These are phyloP conservation scores for Cymbopogon citratus DNA, from an alignment of 176 grass and related monocot species.

Conservation along the genomic window DNA sequence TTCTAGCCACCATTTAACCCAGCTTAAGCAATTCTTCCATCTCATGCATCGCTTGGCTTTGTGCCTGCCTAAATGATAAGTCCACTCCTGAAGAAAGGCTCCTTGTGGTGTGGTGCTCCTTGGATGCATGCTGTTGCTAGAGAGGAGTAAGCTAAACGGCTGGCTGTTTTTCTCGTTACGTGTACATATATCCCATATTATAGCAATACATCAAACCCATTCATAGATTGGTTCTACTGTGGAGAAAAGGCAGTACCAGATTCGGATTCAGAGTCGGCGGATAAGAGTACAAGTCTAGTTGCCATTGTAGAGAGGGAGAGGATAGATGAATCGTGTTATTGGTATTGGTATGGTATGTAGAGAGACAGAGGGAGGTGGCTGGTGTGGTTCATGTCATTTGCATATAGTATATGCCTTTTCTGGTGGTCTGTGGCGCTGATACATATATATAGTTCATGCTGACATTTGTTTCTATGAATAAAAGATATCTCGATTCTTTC, in stretches of 20 bases:
- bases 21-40: slow-evolving; percentile 27
- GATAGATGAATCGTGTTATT: slow-evolving; percentile 16
- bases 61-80: slow-evolving; percentile 2
- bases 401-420: slow-evolving; percentile 18
- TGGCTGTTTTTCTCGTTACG: slow-evolving; percentile 30
- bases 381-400: slow-evolving; percentile 32
- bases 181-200: slow-evolving; percentile 58
- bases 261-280: not conserved
- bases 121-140: slow-evolving; percentile 23
- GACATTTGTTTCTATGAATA: slow-evolving; percentile 70
- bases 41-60: slow-evolving; percentile 28
- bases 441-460: slow-evolving; percentile 45
- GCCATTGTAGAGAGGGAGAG: slow-evolving; percentile 34
- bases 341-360: not conserved
- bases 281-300: slow-evolving; percentile 26
- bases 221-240: slow-evolving; percentile 21
- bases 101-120: slow-evolving; percentile 14
- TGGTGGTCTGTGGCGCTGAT: slow-evolving; percentile 61
- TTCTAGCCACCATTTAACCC: slow-evolving; percentile 2
- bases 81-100: slow-evolving; percentile 27
- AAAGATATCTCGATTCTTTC: slow-evolving; percentile 57
- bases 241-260: not conserved
- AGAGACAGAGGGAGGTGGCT: slow-evolving; percentile 32
- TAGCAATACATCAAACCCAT: slow-evolving; percentile 31
- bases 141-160: slow-evolving; percentile 12